Evolutionary conservation across 805 yeast genomes (phyloP), one percentile per base, ranked within the genome.

Genomic region (Jamesozyma lodderae): DNA sequence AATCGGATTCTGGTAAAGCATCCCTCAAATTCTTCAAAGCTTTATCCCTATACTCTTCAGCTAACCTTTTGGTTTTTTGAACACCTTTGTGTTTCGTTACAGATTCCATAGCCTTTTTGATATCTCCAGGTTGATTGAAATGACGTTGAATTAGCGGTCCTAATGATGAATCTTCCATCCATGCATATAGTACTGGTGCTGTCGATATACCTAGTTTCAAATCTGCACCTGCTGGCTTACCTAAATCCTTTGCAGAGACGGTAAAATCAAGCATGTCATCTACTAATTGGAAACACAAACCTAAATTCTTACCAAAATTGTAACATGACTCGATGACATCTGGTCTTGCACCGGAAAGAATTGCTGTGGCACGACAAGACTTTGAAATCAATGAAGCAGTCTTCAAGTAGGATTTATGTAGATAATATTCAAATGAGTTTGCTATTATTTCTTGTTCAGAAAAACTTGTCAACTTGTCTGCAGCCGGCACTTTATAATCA

Each of bases 181-280:
- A 92, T 1, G 98, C 97, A 62, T 72, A 92, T 38, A 92, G 66
- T 3, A 90, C 87, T 1, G 98, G 98, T 0, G 96, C 97, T 0
- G 98, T 92, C 1, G 97, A 97, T 49, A 92, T 71, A 0, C 98
- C 98, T 31, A 92, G 68, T 59, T 88, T 77, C 49, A 92, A 70
- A 63, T 92, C 98, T 4, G 96, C 96, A 50, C 92, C 95, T 7
- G 95, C 80, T 2, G 98, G 97, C 60, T 92, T 92, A 26, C 98
- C 98, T 41, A 92, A 66, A 36, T 83, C 77, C 30, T 75, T 75
- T 15, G 85, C 84, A 22, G 88, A 77, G n/a, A 86, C 79, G 0
- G 96, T 86, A 60, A 85, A 92, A 63, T 92, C 98, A 47, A 92
- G 72, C 79, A 90, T 78, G 61, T 92, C 98, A 63, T 92, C 98